Evolutionary conservation across 345 rosid species (phyloP), one percentile per base, ranked within the genome.

Genomic region (Mercurialis annua): DNA sequence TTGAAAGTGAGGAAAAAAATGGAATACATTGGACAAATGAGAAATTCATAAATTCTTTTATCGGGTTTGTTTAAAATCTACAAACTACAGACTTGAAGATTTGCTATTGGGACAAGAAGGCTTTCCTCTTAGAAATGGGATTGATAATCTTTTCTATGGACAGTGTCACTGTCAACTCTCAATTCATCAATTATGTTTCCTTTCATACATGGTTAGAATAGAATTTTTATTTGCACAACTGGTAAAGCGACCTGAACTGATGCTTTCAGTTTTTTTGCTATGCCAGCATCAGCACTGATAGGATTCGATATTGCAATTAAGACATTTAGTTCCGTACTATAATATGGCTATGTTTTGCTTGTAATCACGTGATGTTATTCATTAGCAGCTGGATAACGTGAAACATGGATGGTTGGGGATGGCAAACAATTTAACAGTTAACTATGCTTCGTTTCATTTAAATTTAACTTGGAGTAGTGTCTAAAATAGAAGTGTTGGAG

Each of bases 341-440:
- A 55, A 14, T 2, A 40, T 2, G 44, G 11, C 11, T 14, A 40
- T 3, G 40, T 29, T 21, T n/a, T 55, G n/a, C 30, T 27, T 18
- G 21, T 33, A 29, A 54, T 27, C 34, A 54, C 27, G 33, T 57
- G 29, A 59, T n/a, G 62, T 59, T 23, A n/a, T 33, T 34, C 62
- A 30, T 36, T 15, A n/a, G 36, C 20, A 36, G 46, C 15, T 36
- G 11, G 24, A 34, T 17, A 59, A 17, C 5, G 0, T 1, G 34
- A 34, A n/a, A 59, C n/a, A 42, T 31, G 61, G 23, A 21, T 59
- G 18, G 62, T 1, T 59, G 44, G 16, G n/a, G 36, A 34, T 4
- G 10, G 18, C 17, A 0, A 57, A 34, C 10, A 36, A 59, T 30
- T 59, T 20, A n/a, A 59, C 21, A 57, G n/a, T n/a, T 20, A 34